A percentile compares a stretch with the other conserved stretches of the same genome.
These are phyloP conservation scores for Celoporthe dispersa DNA, from an alignment of 2,329 filamentous ascomycete species.

Conservation along the genomic window DNA sequence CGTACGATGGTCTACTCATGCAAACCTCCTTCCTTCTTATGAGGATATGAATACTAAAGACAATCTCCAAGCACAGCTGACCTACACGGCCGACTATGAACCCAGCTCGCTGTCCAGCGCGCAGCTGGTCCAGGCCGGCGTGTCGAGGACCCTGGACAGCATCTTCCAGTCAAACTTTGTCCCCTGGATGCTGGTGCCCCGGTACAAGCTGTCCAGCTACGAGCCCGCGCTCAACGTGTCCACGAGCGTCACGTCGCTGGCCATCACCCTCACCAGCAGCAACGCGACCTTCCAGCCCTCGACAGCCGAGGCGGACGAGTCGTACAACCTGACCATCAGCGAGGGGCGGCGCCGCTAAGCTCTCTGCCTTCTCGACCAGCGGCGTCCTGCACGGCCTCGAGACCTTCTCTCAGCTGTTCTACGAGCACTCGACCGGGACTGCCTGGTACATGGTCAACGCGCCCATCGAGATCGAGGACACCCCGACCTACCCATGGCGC, in stretches of 20 bases:
- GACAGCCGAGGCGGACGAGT: conserved; percentile 69
- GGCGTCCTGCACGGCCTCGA: conserved; percentile 76
- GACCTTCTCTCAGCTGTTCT: conserved; percentile 81
- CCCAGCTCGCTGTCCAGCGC: conserved; percentile 51
- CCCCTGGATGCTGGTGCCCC: conserved; percentile 77
- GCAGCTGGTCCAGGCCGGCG: conserved; percentile 58
- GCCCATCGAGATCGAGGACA: conserved; percentile 73
- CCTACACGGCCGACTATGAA: conserved; percentile 51
- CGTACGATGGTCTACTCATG: conserved; percentile 52
- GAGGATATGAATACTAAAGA: conserved; percentile 40
- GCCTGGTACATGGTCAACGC: conserved; percentile 70
- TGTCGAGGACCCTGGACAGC: conserved; percentile 63
- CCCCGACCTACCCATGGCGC: conserved; percentile 75
- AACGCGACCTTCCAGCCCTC: conserved; percentile 66
- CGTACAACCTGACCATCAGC: conserved; percentile 69
- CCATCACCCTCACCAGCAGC: conserved; percentile 62
- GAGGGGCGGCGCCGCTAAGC: conserved; percentile 61
- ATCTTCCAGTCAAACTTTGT: conserved; percentile 73
- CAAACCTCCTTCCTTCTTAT: conserved; percentile 31
- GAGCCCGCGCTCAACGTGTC: conserved; percentile 59
- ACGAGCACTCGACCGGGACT: conserved; percentile 63
- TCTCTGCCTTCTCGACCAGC: conserved; percentile 67
- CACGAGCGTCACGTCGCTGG: conserved; percentile 61
- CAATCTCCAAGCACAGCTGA: conserved; percentile 47
- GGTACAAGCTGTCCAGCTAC: conserved; percentile 59